These are phyloP conservation scores for Podaxis sp. DNA, from an alignment of 768 basidiomycete genomes.

Conservation along the genomic window DNA sequence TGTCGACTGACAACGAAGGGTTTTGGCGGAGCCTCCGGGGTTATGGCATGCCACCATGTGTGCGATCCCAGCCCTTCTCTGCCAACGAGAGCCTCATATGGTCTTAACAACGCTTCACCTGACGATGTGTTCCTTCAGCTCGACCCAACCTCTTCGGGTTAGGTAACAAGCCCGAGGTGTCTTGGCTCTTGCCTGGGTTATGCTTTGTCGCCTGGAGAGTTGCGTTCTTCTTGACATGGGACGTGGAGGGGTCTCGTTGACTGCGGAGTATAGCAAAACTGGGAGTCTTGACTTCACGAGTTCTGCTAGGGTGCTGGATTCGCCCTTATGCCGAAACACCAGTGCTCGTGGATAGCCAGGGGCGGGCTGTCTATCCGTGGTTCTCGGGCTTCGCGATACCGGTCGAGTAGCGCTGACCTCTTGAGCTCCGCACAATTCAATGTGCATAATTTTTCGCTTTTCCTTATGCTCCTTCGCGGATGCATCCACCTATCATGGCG, in stretches of 20 bases:
- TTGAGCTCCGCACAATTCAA: background rate
- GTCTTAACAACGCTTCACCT: background rate
- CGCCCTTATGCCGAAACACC: background rate
- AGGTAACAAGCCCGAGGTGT: background rate
- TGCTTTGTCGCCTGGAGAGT: background rate
- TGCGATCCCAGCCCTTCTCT: background rate
- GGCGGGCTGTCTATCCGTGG: background rate
- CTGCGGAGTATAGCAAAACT: background rate
- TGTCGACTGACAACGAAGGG: background rate
- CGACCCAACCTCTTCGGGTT: background rate
- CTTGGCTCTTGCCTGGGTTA: background rate
- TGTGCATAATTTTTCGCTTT: constrained; percentile 1
- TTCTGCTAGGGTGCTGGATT: background rate
- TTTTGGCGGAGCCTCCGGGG: background rate
- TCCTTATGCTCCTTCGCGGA: background rate
- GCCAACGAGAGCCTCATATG: background rate
- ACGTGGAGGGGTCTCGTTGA: background rate
- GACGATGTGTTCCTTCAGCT: background rate
- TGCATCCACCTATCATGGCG: background rate
- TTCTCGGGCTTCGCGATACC: background rate
- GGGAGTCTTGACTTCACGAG: too few species aligned
- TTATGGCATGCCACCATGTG: background rate
- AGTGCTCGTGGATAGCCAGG: background rate
- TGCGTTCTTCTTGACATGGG: background rate
- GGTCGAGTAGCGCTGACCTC: background rate